A percentile compares a stretch with the other conserved stretches of the same genome.
phyloP scores from a whole-genome alignment of 2,329 filamentous ascomycete genomes.

The Pestalotiopsis sp. region DNA sequence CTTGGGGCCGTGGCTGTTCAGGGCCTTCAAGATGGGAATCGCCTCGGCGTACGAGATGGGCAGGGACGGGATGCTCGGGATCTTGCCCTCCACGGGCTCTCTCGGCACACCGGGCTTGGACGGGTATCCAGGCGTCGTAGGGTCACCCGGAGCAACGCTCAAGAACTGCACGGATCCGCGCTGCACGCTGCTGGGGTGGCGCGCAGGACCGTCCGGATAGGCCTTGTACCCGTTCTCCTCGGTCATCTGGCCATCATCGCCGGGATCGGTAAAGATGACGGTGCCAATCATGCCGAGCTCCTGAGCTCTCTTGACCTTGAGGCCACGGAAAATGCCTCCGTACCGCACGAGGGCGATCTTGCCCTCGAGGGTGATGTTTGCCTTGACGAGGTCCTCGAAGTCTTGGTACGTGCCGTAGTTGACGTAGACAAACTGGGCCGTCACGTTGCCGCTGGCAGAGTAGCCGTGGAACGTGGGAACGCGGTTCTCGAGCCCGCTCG shows the following conservation, averaged over 20 bases:
- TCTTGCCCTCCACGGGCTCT: conserved; percentile 67
- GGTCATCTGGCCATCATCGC: conserved; percentile 81
- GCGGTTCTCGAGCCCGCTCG: conserved; percentile 69
- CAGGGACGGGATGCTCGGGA: conserved; percentile 85
- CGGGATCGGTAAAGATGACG: conserved; percentile 85
- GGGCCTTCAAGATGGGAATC: conserved; percentile 81
- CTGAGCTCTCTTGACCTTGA: conserved; percentile 91
- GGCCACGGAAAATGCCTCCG: conserved; percentile 81
- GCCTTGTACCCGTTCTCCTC: conserved; percentile 77
- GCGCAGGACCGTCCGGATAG: conserved; percentile 85
- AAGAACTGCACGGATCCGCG: conserved; percentile 85
- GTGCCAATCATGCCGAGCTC: conserved; percentile 88
- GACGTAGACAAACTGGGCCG: conserved; percentile 82
- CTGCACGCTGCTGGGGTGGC: conserved; percentile 88
- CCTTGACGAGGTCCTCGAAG: conserved; percentile 77
- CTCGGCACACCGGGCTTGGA: conserved; percentile 88
- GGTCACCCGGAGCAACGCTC: conserved; percentile 71
- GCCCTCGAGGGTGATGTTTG: conserved; percentile 75
- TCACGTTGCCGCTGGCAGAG: conserved; percentile 89
- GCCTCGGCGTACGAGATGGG: conserved; percentile 90
- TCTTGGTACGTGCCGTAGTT: conserved; percentile 90
- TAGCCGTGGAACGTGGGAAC: conserved; percentile 95
- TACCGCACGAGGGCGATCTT: conserved; percentile 90
- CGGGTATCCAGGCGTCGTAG: conserved; percentile 91
- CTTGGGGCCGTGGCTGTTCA: conserved; percentile 86